phyloP scores from a whole-genome alignment of 495 filamentous ascomycete species.

The Margaritispora aquatica region DNA sequence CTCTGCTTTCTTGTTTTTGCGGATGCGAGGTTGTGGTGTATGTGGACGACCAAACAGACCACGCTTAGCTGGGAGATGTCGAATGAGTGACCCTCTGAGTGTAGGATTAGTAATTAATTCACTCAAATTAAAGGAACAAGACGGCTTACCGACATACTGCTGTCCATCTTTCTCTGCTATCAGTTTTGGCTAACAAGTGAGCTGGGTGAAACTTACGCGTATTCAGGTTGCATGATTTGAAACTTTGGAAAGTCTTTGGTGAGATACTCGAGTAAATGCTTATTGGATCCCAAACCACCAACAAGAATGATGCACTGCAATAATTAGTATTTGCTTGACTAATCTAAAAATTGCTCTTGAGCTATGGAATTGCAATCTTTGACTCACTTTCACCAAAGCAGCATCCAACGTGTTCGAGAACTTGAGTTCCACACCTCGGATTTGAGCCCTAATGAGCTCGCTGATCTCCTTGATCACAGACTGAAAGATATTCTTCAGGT shows the following conservation, averaged over 20 bases:
- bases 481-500: not conserved
- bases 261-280: not conserved
- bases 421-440: not conserved
- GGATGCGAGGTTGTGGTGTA: not conserved
- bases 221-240: not conserved
- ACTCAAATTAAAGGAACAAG: too few relatives aligned
- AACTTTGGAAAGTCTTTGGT: not conserved
- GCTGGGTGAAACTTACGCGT: not conserved
- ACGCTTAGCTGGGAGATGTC: not conserved
- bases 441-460: not conserved
- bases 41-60: not conserved
- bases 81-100: not conserved
- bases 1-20: not conserved
- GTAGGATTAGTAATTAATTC: not conserved
- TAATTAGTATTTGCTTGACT: not conserved
- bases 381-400: not conserved
- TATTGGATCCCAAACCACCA: not conserved
- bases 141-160: not conserved
- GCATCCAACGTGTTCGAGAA: not conserved
- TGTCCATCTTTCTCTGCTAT: not conserved
- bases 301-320: not conserved
- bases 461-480: not conserved
- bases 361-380: too few relatives aligned
- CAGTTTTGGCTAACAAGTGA: not conserved
- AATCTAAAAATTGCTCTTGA: not conserved